Conservation (phyloP, 805 yeast genomes). For the Candida montana region DNA sequence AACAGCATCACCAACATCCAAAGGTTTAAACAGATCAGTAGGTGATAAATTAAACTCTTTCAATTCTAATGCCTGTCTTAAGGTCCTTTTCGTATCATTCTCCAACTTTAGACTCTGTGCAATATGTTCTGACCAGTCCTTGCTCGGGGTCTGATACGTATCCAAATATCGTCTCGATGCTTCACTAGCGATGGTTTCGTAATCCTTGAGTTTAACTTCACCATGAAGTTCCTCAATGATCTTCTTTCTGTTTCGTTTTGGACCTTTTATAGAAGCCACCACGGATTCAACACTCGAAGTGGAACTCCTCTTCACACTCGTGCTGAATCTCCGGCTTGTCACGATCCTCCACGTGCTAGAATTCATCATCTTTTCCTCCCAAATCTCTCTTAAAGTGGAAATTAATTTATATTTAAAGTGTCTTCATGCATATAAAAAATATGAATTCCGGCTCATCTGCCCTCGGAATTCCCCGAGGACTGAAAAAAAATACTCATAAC, state of each 20-base stretch:
- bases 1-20: constrained; percentile 57
- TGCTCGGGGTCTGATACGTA: constrained; percentile 6
- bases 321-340: neutral
- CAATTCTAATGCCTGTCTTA: neutral
- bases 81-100: neutral
- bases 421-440: too few species aligned
- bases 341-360: too few species aligned
- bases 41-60: constrained; percentile 1
- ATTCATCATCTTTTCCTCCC: too few species aligned
- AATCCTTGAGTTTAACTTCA: constrained; percentile 4
- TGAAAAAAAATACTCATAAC: too few species aligned
- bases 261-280: neutral
- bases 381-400: too few species aligned
- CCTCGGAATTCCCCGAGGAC: neutral
- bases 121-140: neutral
- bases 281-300: neutral
- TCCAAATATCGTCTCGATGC: constrained; percentile 6
- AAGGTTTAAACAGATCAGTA: constrained; percentile 16
- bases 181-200: neutral
- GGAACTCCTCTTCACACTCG: neutral
- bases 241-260: constrained; percentile 8
- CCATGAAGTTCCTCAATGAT: constrained; percentile 18
- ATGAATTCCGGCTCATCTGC: neutral
- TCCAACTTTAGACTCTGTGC: neutral
- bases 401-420: too few species aligned